Base-by-base conservation (phyloP, 2,329 filamentous ascomycete genomes). In the Tolypocladium capitatum region DNA sequence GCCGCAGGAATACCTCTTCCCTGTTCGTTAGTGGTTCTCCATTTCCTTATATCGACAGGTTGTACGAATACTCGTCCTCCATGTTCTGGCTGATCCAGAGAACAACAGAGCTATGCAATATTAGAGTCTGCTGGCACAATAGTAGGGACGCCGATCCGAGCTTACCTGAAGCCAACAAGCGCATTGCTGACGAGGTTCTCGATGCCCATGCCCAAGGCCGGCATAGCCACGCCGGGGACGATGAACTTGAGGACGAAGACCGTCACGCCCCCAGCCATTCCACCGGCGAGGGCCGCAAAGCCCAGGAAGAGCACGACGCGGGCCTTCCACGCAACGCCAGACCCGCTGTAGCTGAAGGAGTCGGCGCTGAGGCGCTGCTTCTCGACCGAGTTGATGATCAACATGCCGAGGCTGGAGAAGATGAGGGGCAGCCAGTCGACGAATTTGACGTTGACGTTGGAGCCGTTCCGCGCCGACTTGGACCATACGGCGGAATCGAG, bases 41-140 rank as follows among this genome's bases (percentile, higher is more conserved):
- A 46, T 40, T 51, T 48, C 2, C 11, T 46, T 43, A 53, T 50
- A 84, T 68, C 50, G 79, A 73, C 55, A 84, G 64, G 62, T 82
- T 83, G 64, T 84, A 84, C 43, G 78, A 74, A 56, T 83, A 84
- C 64, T 84, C 80, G 58, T 83, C 80, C 68, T 84, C 80, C 76
- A 84, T 83, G 58, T 84, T 84, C 70, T 84, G 80, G 65, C 75
- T 80, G 48, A 84, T 65, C 80, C 80, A 84, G 38, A 84, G 71
- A 51, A 83, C 74, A 43, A 81, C 78, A 21, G 75, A 76, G 64
- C 78, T 79, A 53, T 16, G 11, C 4, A 6, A 21, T n/a, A 48
- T 56, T 48, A 62, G 57, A 7, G 31, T 4, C 21, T 32, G 14
- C 10, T 5, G 31, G 9, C 4, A 44, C 2, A 11, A 6, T 5